A percentile compares a stretch with the other conserved stretches of the same genome.
phyloP scores from a whole-genome alignment of 306 rosid genomes.

The Malus sieversii region DNA sequence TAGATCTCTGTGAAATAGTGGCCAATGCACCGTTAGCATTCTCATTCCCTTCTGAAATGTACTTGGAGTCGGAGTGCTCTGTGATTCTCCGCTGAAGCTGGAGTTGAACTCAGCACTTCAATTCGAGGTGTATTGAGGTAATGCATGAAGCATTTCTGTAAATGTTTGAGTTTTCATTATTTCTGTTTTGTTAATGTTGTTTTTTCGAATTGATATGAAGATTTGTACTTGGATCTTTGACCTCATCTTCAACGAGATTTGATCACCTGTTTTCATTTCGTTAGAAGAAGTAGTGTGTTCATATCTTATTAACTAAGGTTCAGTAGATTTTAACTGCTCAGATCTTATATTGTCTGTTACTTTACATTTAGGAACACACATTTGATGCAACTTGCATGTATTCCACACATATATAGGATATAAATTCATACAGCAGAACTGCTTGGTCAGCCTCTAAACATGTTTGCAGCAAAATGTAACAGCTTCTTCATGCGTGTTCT shows the following conservation, averaged over 20 bases:
- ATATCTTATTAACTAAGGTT: not conserved
- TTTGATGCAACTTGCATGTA: not conserved
- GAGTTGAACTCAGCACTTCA: not conserved
- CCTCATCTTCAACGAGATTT: not conserved
- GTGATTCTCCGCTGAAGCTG: not conserved
- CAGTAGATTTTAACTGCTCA: not conserved
- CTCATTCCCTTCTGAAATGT: not conserved
- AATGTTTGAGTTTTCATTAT: not conserved
- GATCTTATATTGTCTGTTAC: not conserved
- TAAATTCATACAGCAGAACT: not conserved
- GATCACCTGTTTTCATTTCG: not conserved
- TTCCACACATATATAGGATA: not conserved
- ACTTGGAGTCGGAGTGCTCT: not conserved
- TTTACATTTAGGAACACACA: not conserved
- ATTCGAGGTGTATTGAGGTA: slow-evolving; percentile 3
- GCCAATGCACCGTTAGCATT: not conserved
- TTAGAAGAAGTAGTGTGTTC: not conserved
- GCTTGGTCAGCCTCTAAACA: not conserved
- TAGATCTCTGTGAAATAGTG: not conserved
- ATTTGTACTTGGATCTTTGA: not conserved
- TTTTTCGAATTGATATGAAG: not conserved
- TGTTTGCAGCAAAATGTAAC: not conserved
- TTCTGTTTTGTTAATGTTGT: not conserved
- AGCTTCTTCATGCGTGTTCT: not conserved
- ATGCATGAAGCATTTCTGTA: not conserved